Evolutionary conservation across 257 asterid genomes (phyloP).

Genomic region (Solanum etuberosum): DNA sequence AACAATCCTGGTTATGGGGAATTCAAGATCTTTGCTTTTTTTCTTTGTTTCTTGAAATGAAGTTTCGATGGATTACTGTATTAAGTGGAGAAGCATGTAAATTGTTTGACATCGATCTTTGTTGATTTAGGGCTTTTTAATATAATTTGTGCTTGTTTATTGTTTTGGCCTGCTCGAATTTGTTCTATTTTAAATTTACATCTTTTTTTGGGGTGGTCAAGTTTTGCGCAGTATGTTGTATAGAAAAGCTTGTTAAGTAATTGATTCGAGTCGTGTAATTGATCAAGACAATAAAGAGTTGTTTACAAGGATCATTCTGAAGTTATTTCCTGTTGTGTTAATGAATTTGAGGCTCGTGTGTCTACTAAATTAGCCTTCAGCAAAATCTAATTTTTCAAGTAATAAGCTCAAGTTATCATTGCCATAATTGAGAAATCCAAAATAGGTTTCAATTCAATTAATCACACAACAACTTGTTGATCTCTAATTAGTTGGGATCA

Average conservation of each 20-base stretch:
- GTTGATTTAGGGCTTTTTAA: background rate
- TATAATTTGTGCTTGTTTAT: background rate
- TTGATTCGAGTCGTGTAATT: background rate
- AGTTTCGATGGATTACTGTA: background rate
- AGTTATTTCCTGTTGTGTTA: background rate
- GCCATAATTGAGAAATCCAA: background rate
- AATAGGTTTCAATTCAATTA: background rate
- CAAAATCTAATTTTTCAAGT: background rate
- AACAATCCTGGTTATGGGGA: background rate
- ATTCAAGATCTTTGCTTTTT: background rate
- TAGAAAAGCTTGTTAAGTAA: background rate
- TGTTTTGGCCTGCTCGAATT: background rate
- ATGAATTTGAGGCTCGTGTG: background rate
- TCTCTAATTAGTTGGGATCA: background rate
- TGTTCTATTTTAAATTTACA: background rate
- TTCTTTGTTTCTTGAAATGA: background rate
- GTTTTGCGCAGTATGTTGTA: background rate
- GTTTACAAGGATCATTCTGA: background rate
- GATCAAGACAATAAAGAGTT: background rate
- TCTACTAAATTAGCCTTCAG: background rate
- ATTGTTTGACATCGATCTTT: background rate
- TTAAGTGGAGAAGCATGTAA: background rate
- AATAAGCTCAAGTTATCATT: background rate
- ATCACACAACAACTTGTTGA: background rate
- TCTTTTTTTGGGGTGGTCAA: background rate